Evolutionary conservation across 257 asterid species (phyloP).

Genomic region (Solanum verrucosum): DNA sequence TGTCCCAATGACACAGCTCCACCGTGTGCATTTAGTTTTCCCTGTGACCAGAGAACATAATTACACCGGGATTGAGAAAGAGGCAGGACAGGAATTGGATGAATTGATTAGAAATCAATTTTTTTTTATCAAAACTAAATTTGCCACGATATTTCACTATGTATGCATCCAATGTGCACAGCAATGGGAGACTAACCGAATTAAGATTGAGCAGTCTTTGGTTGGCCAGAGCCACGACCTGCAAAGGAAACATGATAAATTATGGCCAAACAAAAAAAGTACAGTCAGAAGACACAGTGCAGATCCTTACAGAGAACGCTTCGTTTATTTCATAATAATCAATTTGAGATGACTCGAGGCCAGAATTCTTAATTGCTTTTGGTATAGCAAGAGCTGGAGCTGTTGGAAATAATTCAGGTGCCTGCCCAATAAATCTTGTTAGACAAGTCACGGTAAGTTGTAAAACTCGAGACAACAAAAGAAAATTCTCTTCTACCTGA

Average conservation of each 20-base stretch:
- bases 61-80: constrained; percentile 1
- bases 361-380: constrained; percentile 71
- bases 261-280: neutral
- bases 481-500: constrained; percentile 39
- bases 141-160: neutral
- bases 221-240: constrained; percentile 94
- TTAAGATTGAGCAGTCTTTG: constrained; percentile 62
- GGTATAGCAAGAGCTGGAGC: constrained; percentile 98
- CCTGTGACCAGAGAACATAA: constrained; percentile 27
- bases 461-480: neutral
- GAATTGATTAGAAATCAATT: neutral
- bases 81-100: neutral
- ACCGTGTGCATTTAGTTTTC: constrained; percentile 66
- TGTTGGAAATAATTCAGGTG: constrained; percentile 86
- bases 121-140: neutral
- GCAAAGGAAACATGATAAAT: constrained; percentile 9
- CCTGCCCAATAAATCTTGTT: constrained; percentile 44
- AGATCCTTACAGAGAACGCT: constrained; percentile 78
- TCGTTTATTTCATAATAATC: constrained; percentile 89
- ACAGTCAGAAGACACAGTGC: neutral
- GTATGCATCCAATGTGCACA: neutral
- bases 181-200: constrained; percentile 38
- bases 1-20: constrained; percentile 95
- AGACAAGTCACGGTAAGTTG: neutral
- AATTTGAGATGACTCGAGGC: constrained; percentile 57